Base-by-base conservation (phyloP, 805 yeast genomes). In the Wickerhamomyces ciferrii region DNA sequence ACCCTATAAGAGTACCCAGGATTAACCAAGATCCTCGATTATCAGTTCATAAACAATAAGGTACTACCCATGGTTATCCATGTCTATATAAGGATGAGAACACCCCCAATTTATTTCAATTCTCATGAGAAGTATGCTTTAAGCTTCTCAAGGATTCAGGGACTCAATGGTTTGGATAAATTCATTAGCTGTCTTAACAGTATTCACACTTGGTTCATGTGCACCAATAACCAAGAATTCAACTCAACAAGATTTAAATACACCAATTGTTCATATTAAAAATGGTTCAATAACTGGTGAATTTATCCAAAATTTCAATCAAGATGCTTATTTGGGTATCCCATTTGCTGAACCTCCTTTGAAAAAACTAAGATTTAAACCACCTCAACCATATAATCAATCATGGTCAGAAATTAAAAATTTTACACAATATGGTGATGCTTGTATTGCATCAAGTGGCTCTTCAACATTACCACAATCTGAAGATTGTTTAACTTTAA, bases 401-500 rank as follows among this genome's bases (percentile, higher is more conserved):
- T 4, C 19, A 13, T 27, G 32, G 35, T 43, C 44, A 23, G 53
- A 44, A 9, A 45, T 42, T 5, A 44, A 45, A 35, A 43, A 52
- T 8, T 61, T 56, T 17, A 55, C 52, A 10, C 46, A 49, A 21
- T 52, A 58, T 21, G 57, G 65, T 15, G 53, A 61, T 34, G 54
- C 54, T 3, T 64, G 68, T 48, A 37, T 43, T 35, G 15, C 48
- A 7, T 31, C 43, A 17, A 21, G 36, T 10, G 55, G 55, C 3
- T 40, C 47, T 24, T 20, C 21, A 5, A 41, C 41, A 8, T 35
- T 49, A 42, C 39, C 44, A 10, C 50, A 52, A 43, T 49, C 58
- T 18, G 68, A 65, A 45, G 65, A 64, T 47, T 63, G 68, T 49
- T 52, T 64, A 31, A 52, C 50, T 11, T 47, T 64, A 15, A 64